A percentile compares a stretch with the other conserved stretches of the same genome.
Conservation (phyloP, 1,139 yeast genomes). For the Yamadazyma jaroonii region DNA sequence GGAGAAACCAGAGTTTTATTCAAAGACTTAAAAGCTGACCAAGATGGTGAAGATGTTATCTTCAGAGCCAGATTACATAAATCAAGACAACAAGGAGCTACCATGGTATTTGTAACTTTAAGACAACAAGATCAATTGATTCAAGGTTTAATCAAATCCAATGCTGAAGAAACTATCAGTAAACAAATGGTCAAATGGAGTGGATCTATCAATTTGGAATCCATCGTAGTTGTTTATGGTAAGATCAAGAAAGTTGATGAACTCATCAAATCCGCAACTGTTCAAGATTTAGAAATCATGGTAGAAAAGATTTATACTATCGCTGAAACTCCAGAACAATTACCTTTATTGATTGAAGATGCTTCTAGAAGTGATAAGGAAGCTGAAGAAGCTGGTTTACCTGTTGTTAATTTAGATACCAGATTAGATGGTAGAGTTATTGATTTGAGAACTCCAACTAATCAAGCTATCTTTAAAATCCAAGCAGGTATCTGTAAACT, state of each 20-base stretch:
- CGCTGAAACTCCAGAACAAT: constrained; percentile 85
- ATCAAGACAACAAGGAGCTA: constrained; percentile 93
- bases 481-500: constrained; percentile 85
- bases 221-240: constrained; percentile 91
- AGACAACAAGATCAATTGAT: constrained; percentile 84
- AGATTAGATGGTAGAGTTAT: constrained; percentile 93
- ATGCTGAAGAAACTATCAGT: constrained; percentile 58
- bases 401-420: constrained; percentile 93
- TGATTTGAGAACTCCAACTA: constrained; percentile 93
- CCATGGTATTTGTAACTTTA: constrained; percentile 83
- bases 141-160: constrained; percentile 79
- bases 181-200: constrained; percentile 98
- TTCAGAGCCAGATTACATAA: constrained; percentile 94
- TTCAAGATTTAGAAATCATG: constrained; percentile 85
- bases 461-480: constrained; percentile 94
- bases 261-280: constrained; percentile 84
- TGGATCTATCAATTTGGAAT: constrained; percentile 78
- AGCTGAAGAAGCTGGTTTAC: constrained; percentile 88
- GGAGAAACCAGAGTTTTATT: constrained; percentile 59
- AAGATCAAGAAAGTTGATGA: constrained; percentile 80
- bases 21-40: constrained; percentile 52
- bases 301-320: constrained; percentile 71
- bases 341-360: constrained; percentile 94
- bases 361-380: constrained; percentile 94
- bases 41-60: constrained; percentile 76